A percentile compares a stretch with the other conserved stretches of the same genome.
Evolutionary conservation across 495 filamentous ascomycete genomes (phyloP).

Genomic region (Penicillium riverlandense): DNA sequence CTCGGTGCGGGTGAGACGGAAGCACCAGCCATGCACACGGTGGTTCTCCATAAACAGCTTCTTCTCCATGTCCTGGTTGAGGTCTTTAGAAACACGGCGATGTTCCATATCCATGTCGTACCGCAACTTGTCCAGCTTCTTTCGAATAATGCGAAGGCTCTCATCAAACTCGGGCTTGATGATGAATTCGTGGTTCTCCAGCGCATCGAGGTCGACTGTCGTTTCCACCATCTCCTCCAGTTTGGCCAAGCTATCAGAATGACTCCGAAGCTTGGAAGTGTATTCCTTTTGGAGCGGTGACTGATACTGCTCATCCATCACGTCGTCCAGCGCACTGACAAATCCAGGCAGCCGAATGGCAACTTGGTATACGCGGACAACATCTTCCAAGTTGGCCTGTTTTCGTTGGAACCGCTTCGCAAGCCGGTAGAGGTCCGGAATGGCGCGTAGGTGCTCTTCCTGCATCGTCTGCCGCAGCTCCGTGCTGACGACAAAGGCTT

Average conservation of each 20-base stretch:
- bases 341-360: constrained; percentile 87
- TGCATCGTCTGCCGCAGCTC: constrained; percentile 96
- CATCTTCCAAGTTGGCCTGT: constrained; percentile 87
- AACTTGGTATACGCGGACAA: constrained; percentile 91
- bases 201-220: constrained; percentile 89
- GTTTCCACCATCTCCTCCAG: constrained; percentile 98
- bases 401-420: constrained; percentile 91
- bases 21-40: constrained; percentile 92
- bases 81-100: constrained; percentile 63
- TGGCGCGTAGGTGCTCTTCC: constrained; percentile 88
- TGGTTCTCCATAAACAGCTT: constrained; percentile 98
- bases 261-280: constrained; percentile 69
- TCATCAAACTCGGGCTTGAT: constrained; percentile 99
- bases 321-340: constrained; percentile 76
- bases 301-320: constrained; percentile 93
- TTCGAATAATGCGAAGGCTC: constrained; percentile 75
- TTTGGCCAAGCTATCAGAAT: constrained; percentile 73
- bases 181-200: constrained; percentile 96
- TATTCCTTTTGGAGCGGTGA: constrained; percentile 84
- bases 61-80: constrained; percentile 93
- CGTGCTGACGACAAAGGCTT: constrained; percentile 89
- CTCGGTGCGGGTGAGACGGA: constrained; percentile 87
- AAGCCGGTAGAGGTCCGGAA: constrained; percentile 90
- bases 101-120: constrained; percentile 84
- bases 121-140: constrained; percentile 78